Evolutionary conservation across 2,329 filamentous ascomycete species (phyloP), one percentile per base, ranked within the genome.

Genomic region (Aspergillus pseudoviridinutans): DNA sequence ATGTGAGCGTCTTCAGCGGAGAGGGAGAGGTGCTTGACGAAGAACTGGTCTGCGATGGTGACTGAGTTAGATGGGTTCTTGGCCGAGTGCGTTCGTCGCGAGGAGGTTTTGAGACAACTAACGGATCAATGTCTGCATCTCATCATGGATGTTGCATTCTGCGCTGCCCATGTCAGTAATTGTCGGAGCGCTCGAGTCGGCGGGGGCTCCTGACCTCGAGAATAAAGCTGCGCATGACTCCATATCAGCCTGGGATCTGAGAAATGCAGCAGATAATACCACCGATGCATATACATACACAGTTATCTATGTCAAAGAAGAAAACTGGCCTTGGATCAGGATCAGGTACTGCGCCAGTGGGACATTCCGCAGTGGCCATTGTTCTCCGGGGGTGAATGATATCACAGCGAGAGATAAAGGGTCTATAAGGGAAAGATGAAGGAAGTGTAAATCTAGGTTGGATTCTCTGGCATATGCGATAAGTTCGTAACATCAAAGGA

Each of bases 221-320:
- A 87, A 70, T 97, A 97, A 56, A 97, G 84, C 83, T 86, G 54
- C 28, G 22, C 24, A 35, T 46, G 50, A 25, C 25, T 28, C 7
- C 28, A 29, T 24, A 53, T 67, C 54, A 69, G 66, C 53, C 38
- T 46, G 14, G 5, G 14, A 3, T 35, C 27, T 17, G 20, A 10
- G 10, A 20, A 10, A 10, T 4, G 41, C 12, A 44, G 42, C 28
- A 17, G 10, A 12, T 3, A 20, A 20, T 25, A 29, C 9, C 8
- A 46, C 6, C 7, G 14, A 53, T 12, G 22, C 14, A 28, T 49
- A 14, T 24, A 78, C 83, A 62, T 79, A 87, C 84, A 76, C 95
- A 99, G 71, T 99, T 99, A 81, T 99, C 94, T 70, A 99, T 97
- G 72, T 99, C 94, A 71, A 97, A 97, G 74, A 85, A 87, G 73